These are phyloP conservation scores for Neonectria magnoliae DNA, from an alignment of 2,329 filamentous ascomycete species.

Conservation along the genomic window DNA sequence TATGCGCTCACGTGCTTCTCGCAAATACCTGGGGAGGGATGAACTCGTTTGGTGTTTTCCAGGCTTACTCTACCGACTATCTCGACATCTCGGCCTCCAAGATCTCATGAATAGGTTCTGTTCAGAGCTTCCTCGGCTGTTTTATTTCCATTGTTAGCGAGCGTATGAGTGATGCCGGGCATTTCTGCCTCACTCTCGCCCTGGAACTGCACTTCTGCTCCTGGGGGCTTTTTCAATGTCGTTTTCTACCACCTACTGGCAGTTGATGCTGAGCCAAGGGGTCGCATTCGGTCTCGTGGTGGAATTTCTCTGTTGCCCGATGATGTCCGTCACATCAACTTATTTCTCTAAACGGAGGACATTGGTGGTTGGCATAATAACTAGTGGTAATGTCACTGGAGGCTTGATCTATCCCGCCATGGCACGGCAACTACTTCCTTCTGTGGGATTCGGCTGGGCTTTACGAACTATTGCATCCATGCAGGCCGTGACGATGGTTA, in stretches of 20 bases:
- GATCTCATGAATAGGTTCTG: not conserved
- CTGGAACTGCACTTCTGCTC: too few species aligned
- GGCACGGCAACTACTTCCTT: not conserved
- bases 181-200: not conserved
- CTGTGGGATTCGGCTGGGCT: not conserved
- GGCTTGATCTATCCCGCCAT: slow-evolving; percentile 60
- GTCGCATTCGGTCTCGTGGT: slow-evolving; percentile 56
- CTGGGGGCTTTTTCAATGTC: too few species aligned
- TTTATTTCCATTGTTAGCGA: not conserved
- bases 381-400: slow-evolving; percentile 63
- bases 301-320: slow-evolving; percentile 64
- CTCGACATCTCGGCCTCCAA: not conserved
- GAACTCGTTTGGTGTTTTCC: not conserved
- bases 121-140: not conserved
- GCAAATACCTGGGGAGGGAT: not conserved
- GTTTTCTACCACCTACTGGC: slow-evolving; percentile 51
- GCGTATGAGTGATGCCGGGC: not conserved
- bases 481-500: too few species aligned
- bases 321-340: slow-evolving; percentile 64
- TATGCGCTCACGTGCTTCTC: slow-evolving; percentile 27
- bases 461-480: not conserved
- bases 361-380: slow-evolving; percentile 65
- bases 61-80: not conserved
- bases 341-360: slow-evolving; percentile 64
- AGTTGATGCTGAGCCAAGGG: slow-evolving; percentile 60